phyloP scores from a whole-genome alignment of 164 flowering plant genomes.

The Chimonanthus salicifolius region DNA sequence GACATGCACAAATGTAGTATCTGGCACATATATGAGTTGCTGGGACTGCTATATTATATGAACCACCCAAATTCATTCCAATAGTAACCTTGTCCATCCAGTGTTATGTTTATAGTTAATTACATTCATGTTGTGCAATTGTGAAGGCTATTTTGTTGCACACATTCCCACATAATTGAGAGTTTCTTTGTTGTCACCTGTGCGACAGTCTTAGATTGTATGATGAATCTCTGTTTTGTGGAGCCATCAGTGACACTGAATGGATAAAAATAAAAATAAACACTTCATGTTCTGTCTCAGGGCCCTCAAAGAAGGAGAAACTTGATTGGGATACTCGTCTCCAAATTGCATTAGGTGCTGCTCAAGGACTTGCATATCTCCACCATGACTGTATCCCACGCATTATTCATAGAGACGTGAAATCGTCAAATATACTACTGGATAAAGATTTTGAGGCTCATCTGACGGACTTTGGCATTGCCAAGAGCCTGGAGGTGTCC shows the following conservation, averaged over 20 bases:
- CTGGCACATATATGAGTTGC: no score
- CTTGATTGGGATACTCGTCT: slow-evolving; percentile 90
- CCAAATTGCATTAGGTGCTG: slow-evolving; percentile 77
- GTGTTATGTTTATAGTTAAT: no score
- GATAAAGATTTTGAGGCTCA: slow-evolving; percentile 91
- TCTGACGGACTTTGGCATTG: slow-evolving; percentile 96
- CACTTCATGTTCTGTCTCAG: slow-evolving; percentile 18
- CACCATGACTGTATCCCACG: slow-evolving; percentile 98
- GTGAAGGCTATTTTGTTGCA: no score
- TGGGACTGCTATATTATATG: no score
- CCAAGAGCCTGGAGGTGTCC: slow-evolving; percentile 67
- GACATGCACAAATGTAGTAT: no score
- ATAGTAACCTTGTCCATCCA: no score
- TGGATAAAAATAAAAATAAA: background rate
- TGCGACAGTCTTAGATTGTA: no score
- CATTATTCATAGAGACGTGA: slow-evolving; percentile 90
- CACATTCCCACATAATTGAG: no score
- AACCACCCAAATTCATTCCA: no score
- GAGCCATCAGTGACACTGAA: background rate
- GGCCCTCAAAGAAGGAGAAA: slow-evolving; percentile 56
- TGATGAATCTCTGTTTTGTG: no score
- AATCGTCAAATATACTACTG: slow-evolving; percentile 85
- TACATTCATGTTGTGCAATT: no score
- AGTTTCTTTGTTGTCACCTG: no score
- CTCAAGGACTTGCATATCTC: slow-evolving; percentile 86